Percentiles rank a stretch among this genome's conserved stretches.
Evolutionary conservation across 352 stramenopile species (phyloP).

Genomic region (Phytophthora pistaciae): DNA sequence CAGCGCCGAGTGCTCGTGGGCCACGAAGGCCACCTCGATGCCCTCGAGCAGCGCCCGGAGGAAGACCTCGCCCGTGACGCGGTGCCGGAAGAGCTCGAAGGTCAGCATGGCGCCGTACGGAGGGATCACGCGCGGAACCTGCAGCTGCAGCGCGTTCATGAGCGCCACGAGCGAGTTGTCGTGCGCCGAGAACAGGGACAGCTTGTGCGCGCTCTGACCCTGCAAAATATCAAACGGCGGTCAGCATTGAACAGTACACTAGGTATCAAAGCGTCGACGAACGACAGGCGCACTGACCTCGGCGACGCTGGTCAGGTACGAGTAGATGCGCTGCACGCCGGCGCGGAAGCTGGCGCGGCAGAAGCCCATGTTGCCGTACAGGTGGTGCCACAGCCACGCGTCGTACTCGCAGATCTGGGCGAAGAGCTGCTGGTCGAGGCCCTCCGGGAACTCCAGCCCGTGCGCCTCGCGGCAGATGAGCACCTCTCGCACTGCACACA

Average conservation of each 20-base stretch:
- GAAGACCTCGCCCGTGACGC: constrained; percentile 50
- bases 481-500: constrained; percentile 71
- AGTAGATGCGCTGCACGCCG: constrained; percentile 65
- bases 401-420: constrained; percentile 69
- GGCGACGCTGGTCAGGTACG: constrained; percentile 49
- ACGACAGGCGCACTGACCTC: constrained; percentile 37
- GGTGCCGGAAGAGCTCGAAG: constrained; percentile 73
- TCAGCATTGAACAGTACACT: neutral
- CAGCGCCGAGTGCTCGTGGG: constrained; percentile 50
- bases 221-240: neutral
- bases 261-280: neutral
- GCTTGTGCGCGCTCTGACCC: constrained; percentile 42
- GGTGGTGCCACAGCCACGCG: constrained; percentile 78
- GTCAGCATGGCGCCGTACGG: constrained; percentile 78
- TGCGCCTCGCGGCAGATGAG: constrained; percentile 75
- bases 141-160: constrained; percentile 67
- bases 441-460: constrained; percentile 60
- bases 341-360: constrained; percentile 67
- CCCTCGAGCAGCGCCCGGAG: constrained; percentile 68
- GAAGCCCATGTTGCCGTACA: constrained; percentile 78
- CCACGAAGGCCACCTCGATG: constrained; percentile 47
- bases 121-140: constrained; percentile 61
- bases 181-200: constrained; percentile 83
- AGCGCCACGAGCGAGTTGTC: constrained; percentile 86
- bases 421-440: constrained; percentile 68